Percentiles rank a stretch among this genome's conserved stretches.
These are phyloP conservation scores for Bombardia bombarda DNA, from an alignment of 495 filamentous ascomycete species.

Conservation along the genomic window DNA sequence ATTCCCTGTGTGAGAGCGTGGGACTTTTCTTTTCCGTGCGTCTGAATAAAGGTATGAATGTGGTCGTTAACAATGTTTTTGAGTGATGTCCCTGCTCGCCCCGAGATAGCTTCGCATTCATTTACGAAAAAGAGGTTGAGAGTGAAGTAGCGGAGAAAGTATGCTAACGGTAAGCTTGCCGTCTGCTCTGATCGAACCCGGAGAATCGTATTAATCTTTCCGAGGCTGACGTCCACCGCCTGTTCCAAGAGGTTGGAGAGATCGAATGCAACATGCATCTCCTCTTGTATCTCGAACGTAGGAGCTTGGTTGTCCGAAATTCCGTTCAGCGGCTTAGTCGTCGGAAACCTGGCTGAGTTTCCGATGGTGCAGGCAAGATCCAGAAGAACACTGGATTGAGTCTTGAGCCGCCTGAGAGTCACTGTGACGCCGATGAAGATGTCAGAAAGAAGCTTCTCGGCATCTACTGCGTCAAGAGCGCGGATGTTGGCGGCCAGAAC, in stretches of 20 bases:
- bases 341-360: no score
- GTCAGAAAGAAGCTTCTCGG: neutral
- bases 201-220: neutral
- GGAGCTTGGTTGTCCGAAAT: slow-evolving; percentile 37
- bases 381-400: neutral
- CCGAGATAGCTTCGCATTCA: neutral
- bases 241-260: neutral
- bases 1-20: neutral
- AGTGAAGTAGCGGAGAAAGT: neutral
- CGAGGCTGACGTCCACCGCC: neutral
- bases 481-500: neutral
- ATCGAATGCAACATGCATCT: neutral
- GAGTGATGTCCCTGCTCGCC: neutral
- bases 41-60: neutral
- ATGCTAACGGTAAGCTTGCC: neutral
- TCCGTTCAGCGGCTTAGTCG: no score
- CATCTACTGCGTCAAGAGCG: neutral
- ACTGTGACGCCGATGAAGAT: neutral
- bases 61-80: neutral
- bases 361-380: neutral
- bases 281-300: no score
- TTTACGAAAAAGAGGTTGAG: neutral
- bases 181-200: neutral
- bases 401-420: neutral
- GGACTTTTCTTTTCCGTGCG: neutral